Base-by-base conservation (phyloP, 768 basidiomycete genomes). In the Strobilomyces dryophilus region DNA sequence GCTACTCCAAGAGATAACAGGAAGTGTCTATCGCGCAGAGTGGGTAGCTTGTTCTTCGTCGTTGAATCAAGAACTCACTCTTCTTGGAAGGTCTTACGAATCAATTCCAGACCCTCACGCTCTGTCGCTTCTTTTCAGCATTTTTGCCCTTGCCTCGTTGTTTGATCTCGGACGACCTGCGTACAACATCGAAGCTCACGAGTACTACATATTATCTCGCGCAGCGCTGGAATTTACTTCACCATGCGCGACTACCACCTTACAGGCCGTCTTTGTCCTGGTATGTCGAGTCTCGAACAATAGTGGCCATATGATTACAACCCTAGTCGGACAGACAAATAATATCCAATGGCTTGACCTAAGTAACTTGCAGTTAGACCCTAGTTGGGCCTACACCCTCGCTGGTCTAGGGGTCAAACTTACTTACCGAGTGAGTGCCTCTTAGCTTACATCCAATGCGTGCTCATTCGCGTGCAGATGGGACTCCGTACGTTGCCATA, bases 121-220 rank as follows among this genome's bases (percentile, higher is more conserved):
- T 1, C 70, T 88, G 15, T 74, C 85, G 0, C 73, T 89, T 26
- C 73, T 90, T 18, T 87, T 84, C 62, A 76, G 78, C 40, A 66
- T 89, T 12, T 82, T 91, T 56, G 80, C 86, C 6, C 74, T 90
- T 24, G 87, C 79, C 0, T 69, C 76, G 0, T 71, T 87, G n/a
- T 82, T 87, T 56, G 84, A 87, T 61, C 73, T 76, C 6, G 61
- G 70, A 45, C 64, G 67, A 8, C 75, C 76, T 1, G 71, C 81
- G 36, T 79, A 77, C 58, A 73, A 78, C 7, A 62, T 76, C 14
- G 77, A 82, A 49, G 79, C 85, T 8, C 73, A 81, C 36, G 82
- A 85, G 47, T 89, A 82, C 60, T 83, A 82, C 58, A 69, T 81
- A 45, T 68, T 89, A 8, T 73, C 85, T 3, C 76, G 80, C 1